Percentiles rank a stretch among this genome's conserved stretches.
Conservation (phyloP, 2,329 filamentous ascomycete species). For the Chaetomium olivaceum region DNA sequence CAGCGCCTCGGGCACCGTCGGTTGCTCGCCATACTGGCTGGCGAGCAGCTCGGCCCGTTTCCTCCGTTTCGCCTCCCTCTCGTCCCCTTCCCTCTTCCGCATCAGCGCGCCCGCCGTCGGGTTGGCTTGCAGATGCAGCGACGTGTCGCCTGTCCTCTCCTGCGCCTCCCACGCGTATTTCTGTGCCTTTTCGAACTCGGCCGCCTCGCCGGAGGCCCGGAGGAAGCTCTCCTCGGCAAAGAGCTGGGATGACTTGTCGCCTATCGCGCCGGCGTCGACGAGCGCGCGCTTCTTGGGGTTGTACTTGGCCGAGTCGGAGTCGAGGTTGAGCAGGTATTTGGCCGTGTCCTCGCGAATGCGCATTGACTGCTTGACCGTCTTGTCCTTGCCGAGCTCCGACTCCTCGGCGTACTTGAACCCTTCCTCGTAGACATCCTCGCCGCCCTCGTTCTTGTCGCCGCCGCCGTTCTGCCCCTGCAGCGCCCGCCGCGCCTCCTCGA, state of each 20-base stretch:
- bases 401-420: constrained; percentile 87
- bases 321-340: constrained; percentile 92
- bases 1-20: constrained; percentile 59
- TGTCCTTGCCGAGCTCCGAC: constrained; percentile 93
- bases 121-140: constrained; percentile 90
- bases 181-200: constrained; percentile 87
- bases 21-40: constrained; percentile 49
- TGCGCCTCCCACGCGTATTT: constrained; percentile 94
- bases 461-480: constrained; percentile 41
- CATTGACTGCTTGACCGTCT: constrained; percentile 78
- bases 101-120: constrained; percentile 87
- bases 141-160: constrained; percentile 75
- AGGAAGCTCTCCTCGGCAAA: constrained; percentile 94
- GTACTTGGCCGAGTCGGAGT: constrained; percentile 95
- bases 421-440: constrained; percentile 52
- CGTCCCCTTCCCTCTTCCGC: constrained; percentile 76
- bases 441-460: constrained; percentile 51
- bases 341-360: constrained; percentile 94
- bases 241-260: constrained; percentile 75
- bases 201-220: constrained; percentile 83
- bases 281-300: constrained; percentile 94
- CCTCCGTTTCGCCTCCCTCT: constrained; percentile 66
- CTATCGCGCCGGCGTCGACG: constrained; percentile 79
- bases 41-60: constrained; percentile 61
- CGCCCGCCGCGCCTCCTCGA: constrained; percentile 71